phyloP scores from a whole-genome alignment of 2,329 filamentous ascomycete genomes.

The Penicillium hesseltinei region DNA sequence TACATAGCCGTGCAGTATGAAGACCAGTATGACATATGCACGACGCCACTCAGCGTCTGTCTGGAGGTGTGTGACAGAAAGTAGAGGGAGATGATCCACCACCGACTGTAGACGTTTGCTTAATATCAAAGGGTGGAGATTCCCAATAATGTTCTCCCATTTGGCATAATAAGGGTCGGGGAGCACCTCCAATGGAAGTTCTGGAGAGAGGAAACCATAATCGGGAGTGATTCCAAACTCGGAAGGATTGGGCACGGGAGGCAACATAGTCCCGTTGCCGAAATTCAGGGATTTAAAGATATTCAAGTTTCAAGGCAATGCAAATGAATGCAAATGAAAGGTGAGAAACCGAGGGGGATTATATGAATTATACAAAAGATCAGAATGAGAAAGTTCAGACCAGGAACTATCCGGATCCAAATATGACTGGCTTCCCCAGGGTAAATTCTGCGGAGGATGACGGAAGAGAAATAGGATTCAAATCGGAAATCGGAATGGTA shows the following conservation, averaged over 20 bases:
- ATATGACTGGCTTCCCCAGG: neutral
- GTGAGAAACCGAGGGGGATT: no score
- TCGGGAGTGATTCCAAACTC: conserved; percentile 67
- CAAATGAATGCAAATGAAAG: neutral
- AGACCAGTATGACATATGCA: conserved; percentile 75
- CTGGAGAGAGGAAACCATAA: conserved; percentile 83
- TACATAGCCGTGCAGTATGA: conserved; percentile 81
- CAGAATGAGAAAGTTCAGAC: neutral
- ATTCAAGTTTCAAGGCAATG: no score
- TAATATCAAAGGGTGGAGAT: conserved; percentile 82
- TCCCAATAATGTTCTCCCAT: conserved; percentile 85
- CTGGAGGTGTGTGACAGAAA: conserved; percentile 78
- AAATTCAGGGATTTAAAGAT: no score
- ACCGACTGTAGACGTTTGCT: conserved; percentile 78
- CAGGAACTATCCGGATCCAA: neutral
- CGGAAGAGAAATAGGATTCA: neutral
- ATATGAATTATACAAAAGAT: no score
- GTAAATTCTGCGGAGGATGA: neutral
- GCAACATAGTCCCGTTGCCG: conserved; percentile 38
- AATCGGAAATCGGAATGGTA: no score
- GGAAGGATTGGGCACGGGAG: conserved; percentile 53
- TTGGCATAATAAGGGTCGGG: conserved; percentile 90
- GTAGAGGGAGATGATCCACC: conserved; percentile 75
- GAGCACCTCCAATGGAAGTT: conserved; percentile 74
- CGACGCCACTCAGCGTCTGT: conserved; percentile 88